phyloP scores from a whole-genome alignment of 208 protist genomes.

The Jaenimonas drosophilae region DNA sequence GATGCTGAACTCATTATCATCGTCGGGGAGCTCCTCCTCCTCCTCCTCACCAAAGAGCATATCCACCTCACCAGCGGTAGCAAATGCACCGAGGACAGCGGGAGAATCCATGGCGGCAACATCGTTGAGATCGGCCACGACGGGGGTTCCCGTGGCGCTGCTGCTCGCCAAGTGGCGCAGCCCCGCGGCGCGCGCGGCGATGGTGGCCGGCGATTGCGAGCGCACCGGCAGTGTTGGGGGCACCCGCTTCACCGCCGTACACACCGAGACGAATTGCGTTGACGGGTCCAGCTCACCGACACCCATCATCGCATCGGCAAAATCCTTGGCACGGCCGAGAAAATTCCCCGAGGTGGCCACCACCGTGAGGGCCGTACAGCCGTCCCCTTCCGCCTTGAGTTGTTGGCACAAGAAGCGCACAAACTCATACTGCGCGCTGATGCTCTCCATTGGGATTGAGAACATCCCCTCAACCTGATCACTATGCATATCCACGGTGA shows the following conservation, averaged over 20 bases:
- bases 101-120: not conserved
- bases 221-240: conserved; percentile 12
- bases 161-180: too few species aligned
- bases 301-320: conserved; percentile 77
- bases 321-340: conserved; percentile 65
- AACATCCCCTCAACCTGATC: conserved; percentile 94
- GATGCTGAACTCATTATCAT: not conserved
- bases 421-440: conserved; percentile 84
- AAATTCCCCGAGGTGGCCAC: conserved; percentile 49
- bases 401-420: conserved; percentile 60
- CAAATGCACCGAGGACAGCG: not conserved
- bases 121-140: not conserved
- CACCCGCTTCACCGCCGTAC: conserved; percentile 62
- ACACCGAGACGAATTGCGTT: conserved; percentile 69
- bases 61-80: not conserved
- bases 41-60: not conserved
- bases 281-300: conserved; percentile 53
- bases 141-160: too few species aligned
- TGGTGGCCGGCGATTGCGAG: not conserved
- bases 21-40: not conserved
- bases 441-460: conserved; percentile 84
- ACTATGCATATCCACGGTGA: conserved; percentile 89
- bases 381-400: conserved; percentile 54
- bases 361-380: conserved; percentile 60
- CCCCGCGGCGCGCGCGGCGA: too few species aligned